These are phyloP conservation scores for Nakazawaea siamensis DNA, from an alignment of 805 yeast species.

Conservation along the genomic window DNA sequence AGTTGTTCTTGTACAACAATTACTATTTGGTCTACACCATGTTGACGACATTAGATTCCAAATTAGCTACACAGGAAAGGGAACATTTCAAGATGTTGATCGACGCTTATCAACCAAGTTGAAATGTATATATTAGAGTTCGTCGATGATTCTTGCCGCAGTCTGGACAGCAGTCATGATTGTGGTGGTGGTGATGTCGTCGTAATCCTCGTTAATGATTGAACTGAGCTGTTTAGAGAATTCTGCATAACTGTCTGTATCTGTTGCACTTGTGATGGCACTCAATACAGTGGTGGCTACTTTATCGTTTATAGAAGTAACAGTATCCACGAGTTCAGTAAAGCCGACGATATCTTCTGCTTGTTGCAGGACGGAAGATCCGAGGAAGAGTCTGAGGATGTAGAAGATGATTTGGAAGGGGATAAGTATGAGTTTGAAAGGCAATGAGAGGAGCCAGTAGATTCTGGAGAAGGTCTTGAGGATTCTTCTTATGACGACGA, in stretches of 20 bases:
- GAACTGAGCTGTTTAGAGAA: conserved; percentile 5
- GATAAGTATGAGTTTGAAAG: conserved; percentile 4
- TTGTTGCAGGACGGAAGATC: neutral
- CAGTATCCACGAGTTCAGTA: conserved; percentile 1
- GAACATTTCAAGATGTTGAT: conserved; percentile 35
- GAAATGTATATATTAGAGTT: conserved; percentile 1
- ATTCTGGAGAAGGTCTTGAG: conserved; percentile 4
- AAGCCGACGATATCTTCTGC: conserved; percentile 1
- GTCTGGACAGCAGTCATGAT: neutral
- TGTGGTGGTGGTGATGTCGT: neutral
- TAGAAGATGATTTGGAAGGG: conserved; percentile 5
- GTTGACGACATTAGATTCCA: conserved; percentile 31
- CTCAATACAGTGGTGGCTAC: neutral
- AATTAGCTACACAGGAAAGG: conserved; percentile 31
- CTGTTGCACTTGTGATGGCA: neutral
- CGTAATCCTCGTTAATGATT: conserved; percentile 7
- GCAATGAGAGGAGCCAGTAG: conserved; percentile 9
- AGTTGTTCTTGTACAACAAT: conserved; percentile 67
- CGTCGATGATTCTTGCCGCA: conserved; percentile 5
- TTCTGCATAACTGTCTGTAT: conserved; percentile 4
- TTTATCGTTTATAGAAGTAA: neutral
- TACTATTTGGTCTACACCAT: conserved; percentile 57
- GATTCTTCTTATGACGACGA: conserved; percentile 6
- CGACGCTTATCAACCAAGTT: conserved; percentile 30
- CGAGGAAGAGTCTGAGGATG: conserved; percentile 4